Percentiles rank a stretch among this genome's conserved stretches.
These are phyloP conservation scores for Geotrichum klebahnii DNA, from an alignment of 1,139 yeast species.

Conservation along the genomic window DNA sequence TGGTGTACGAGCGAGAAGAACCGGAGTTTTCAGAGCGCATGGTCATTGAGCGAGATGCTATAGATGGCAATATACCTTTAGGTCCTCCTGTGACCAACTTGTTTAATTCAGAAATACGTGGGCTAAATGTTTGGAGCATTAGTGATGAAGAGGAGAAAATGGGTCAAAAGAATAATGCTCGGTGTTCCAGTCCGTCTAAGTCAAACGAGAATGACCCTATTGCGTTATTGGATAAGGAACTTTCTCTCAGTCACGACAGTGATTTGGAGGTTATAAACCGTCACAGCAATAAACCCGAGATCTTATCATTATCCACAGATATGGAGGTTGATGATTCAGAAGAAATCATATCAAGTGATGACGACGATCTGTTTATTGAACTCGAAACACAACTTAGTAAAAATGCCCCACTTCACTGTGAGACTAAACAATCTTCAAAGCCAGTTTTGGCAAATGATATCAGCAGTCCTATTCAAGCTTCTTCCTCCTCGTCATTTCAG, in stretches of 20 bases:
- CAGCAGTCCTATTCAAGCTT: neutral
- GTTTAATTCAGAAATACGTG: neutral
- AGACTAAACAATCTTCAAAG: neutral
- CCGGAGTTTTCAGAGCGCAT: neutral
- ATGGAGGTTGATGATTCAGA: neutral
- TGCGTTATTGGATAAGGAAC: slow-evolving; percentile 3
- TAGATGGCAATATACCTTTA: neutral
- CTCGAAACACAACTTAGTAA: neutral
- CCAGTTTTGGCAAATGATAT: neutral
- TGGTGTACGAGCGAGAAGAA: neutral
- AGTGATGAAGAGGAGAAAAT: neutral
- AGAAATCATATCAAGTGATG: neutral
- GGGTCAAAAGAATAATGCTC: neutral
- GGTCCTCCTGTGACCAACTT: slow-evolving; percentile 2
- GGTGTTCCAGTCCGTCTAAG: neutral
- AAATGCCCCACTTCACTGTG: neutral
- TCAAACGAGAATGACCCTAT: neutral
- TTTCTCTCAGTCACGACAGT: neutral
- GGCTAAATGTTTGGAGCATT: neutral
- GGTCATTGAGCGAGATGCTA: neutral
- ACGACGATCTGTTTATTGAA: neutral
- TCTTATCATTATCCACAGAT: neutral
- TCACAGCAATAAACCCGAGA: neutral
- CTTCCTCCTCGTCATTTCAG: neutral
- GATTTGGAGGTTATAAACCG: neutral